These are phyloP conservation scores for Xylariaceae sp. DNA, from an alignment of 2,329 filamentous ascomycete genomes.

Conservation along the genomic window DNA sequence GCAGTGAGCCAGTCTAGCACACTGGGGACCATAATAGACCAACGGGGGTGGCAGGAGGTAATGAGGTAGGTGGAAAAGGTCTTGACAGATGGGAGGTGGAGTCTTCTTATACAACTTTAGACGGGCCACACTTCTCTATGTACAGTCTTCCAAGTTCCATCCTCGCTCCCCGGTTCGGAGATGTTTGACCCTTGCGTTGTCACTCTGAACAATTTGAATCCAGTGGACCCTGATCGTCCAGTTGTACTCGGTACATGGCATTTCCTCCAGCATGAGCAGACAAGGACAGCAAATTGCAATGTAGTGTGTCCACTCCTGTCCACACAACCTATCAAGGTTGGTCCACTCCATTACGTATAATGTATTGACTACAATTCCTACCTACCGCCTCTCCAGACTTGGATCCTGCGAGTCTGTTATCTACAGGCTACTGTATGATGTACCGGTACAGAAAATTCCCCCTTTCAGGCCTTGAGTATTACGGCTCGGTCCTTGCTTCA, in stretches of 20 bases:
- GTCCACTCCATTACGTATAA: not conserved
- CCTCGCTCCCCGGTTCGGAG: slow-evolving; percentile 1
- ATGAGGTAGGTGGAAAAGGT: not conserved
- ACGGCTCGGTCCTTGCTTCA: too few relatives aligned
- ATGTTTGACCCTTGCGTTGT: not conserved
- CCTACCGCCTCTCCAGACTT: too few relatives aligned
- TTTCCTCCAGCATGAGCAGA: not conserved
- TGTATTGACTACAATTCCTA: not conserved
- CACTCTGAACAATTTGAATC: slow-evolving; percentile 2
- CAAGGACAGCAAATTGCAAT: too few relatives aligned
- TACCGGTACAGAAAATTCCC: too few relatives aligned
- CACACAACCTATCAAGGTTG: not conserved
- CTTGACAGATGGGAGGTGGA: not conserved
- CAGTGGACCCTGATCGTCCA: slow-evolving; percentile 7
- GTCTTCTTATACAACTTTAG: not conserved
- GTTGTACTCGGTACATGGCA: slow-evolving; percentile 3
- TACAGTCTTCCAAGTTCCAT: not conserved
- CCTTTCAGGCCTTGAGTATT: too few relatives aligned
- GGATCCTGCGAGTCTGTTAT: too few relatives aligned
- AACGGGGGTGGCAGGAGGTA: not conserved
- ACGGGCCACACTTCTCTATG: too few relatives aligned
- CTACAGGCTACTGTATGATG: too few relatives aligned
- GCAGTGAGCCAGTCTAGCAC: not conserved
- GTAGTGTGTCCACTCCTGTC: too few relatives aligned
- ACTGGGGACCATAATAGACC: not conserved